Conservation (phyloP, 805 yeast species). For the Tetrapisispora phaffii region DNA sequence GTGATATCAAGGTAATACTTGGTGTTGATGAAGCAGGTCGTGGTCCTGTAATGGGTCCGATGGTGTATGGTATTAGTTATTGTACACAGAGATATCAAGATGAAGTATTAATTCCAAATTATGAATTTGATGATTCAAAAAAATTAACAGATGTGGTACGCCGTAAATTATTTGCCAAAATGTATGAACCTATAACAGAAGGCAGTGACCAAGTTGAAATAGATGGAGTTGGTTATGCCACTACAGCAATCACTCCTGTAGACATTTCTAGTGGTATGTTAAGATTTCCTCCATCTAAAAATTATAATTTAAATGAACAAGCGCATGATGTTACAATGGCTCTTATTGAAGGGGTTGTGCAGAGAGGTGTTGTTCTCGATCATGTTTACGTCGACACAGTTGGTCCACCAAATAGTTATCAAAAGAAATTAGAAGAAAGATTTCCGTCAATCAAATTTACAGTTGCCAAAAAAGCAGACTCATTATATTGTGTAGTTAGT, state of each 20-base stretch:
- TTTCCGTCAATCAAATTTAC: slow-evolving; percentile 68
- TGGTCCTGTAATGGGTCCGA: slow-evolving; percentile 95
- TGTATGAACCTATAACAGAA: slow-evolving; percentile 35
- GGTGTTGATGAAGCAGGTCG: slow-evolving; percentile 99
- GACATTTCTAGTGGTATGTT: slow-evolving; percentile 90
- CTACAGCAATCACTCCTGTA: slow-evolving; percentile 72
- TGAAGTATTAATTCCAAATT: slow-evolving; percentile 40
- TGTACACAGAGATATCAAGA: slow-evolving; percentile 45
- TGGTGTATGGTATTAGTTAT: slow-evolving; percentile 91
- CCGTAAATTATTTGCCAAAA: slow-evolving; percentile 45
- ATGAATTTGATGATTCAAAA: slow-evolving; percentile 91
- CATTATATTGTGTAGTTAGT: slow-evolving; percentile 82
- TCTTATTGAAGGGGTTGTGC: slow-evolving; percentile 56
- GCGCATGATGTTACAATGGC: slow-evolving; percentile 92
- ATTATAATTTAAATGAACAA: slow-evolving; percentile 75
- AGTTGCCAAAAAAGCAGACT: slow-evolving; percentile 92
- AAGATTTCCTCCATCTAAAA: slow-evolving; percentile 41
- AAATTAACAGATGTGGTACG: slow-evolving; percentile 68
- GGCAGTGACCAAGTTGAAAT: slow-evolving; percentile 32
- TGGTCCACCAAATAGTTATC: slow-evolving; percentile 86
- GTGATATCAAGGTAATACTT: slow-evolving; percentile 38
- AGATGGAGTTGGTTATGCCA: slow-evolving; percentile 74
- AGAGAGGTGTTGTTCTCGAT: slow-evolving; percentile 49
- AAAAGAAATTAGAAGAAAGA: slow-evolving; percentile 52
- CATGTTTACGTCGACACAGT: slow-evolving; percentile 91